Evolutionary conservation across 164 flowering plant species (phyloP), one percentile per base, ranked within the genome.

Genomic region (Platanus orientalis): DNA sequence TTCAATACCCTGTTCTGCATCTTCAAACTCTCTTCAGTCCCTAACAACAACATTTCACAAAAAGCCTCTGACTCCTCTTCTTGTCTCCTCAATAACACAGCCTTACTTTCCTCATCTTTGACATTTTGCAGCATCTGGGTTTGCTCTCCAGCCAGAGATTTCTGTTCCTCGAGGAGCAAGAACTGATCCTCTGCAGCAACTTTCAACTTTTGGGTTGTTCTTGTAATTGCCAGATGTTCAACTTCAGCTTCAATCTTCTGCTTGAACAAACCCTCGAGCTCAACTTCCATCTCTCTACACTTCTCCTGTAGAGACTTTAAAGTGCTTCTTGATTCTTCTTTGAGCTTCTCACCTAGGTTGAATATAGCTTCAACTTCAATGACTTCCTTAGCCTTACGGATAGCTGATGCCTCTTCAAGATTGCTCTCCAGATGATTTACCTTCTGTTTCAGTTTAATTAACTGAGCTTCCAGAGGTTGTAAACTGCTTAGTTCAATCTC

Each of bases 181-280:
- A 45, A 39, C 21, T 67, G 78, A 56, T 76, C 74, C 34, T 27
- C 65, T 4, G 58, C 28, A 14, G 67, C 63, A 42, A 42, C 71
- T 70, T 66, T 73, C 71, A 77, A 30, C 58, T 73, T 75, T 68
- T 78, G 61, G n/a, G 71, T 57, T 34, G 77, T 66, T 65, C 67
- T 72, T 20, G 62, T 60, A 47, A 80, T 62, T 34, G 68, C 71
- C 62, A 89, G 30, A 60, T 67, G 82, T 75, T 83, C 83, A 7
- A 86, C 34, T 65, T 89, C 92, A 54, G 90, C 85, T 78, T 82
- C 92, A 7, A 89, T 70, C 79, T 70, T 86, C 61, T 66, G 74
- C 75, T 66, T 76, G 40, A 83, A 82, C 25, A 81, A 65, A 52
- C 45, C 56, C 62, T 83, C 87, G n/a, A 83, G 52, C 63, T 83